Conservation (phyloP, 352 stramenopile genomes). For the Pythium rhizo-oryzae region DNA sequence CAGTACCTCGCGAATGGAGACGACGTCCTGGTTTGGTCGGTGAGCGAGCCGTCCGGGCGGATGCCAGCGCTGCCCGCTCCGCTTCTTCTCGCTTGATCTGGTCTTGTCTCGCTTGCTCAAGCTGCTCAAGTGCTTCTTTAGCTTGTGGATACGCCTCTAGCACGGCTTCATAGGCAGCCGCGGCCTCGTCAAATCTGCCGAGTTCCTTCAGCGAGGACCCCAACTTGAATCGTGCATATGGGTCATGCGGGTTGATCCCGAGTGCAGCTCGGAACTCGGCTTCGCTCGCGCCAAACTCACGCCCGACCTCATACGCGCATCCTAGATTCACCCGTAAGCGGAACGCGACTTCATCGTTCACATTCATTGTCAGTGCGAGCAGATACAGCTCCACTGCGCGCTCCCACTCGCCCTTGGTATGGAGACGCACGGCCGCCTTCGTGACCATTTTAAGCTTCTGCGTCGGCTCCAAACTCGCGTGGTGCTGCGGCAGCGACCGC, state of each 20-base stretch:
- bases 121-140: constrained; percentile 40
- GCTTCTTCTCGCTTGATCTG: constrained; percentile 28
- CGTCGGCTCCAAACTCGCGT: constrained; percentile 58
- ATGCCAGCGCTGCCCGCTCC: constrained; percentile 31
- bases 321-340: constrained; percentile 68
- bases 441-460: constrained; percentile 83
- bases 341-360: constrained; percentile 62
- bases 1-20: constrained; percentile 11
- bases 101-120: constrained; percentile 33
- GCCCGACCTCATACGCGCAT: constrained; percentile 54
- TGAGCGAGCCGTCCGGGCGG: constrained; percentile 29
- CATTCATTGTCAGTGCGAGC: constrained; percentile 55
- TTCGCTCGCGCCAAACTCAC: constrained; percentile 41
- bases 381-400: constrained; percentile 74
- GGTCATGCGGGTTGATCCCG: constrained; percentile 43
- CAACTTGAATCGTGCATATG: constrained; percentile 67
- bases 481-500: constrained; percentile 66
- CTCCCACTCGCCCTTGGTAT: constrained; percentile 63
- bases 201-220: constrained; percentile 43
- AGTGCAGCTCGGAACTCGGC: constrained; percentile 51
- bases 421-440: constrained; percentile 67
- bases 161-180: constrained; percentile 45
- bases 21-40: constrained; percentile 18
- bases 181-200: constrained; percentile 45
- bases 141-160: constrained; percentile 53